Evolutionary conservation across 2,329 filamentous ascomycete genomes (phyloP), one percentile per base, ranked within the genome.

Genomic region (Colletotrichum sp.): DNA sequence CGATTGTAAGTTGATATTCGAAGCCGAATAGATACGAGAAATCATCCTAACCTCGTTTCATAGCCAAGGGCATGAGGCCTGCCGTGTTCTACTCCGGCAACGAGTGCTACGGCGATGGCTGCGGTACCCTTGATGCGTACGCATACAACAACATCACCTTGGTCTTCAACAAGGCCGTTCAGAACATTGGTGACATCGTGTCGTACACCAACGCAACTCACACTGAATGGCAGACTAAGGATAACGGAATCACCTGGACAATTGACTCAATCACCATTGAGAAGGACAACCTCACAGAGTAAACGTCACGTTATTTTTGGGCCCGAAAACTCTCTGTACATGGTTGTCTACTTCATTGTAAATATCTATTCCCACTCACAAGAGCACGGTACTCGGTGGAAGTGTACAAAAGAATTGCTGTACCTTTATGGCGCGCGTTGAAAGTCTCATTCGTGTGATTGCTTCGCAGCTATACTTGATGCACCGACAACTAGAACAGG

Each of bases 201-300:
- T 36, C 57, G 32, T 73, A 73, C 65, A 73, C 71, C 65, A 73
- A 73, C 24, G 71, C 71, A 16, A 63, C 57, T 18, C 71, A 70
- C 57, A 64, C 65, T 13, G 71, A 69, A 24, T 69, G 71, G 65
- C 65, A 69, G 39, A 69, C 65, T 16, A 69, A 63, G 18, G 65
- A 73, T 32, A 73, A 73, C 13, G 57, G 71, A n/a, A 64, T 69
- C 65, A 73, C 57, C 13, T 73, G 71, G 71, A 69, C 71, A 10
- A 24, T 68, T 12, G 64, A 72, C 15, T 62, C 55, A 15, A 68
- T 72, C 36, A 67, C 71, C 18, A 72, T 72, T 30, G 71, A 66
- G 26, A 67, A 72, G 28, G 71, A 72, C 21, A 62, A 68, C 55
- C 24, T 72, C 49, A 72, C 71, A 16, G 21, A 72, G 36, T 62